Evolutionary conservation across 148 eudicot genomes (phyloP).

Genomic region (Selenicereus undatus): DNA sequence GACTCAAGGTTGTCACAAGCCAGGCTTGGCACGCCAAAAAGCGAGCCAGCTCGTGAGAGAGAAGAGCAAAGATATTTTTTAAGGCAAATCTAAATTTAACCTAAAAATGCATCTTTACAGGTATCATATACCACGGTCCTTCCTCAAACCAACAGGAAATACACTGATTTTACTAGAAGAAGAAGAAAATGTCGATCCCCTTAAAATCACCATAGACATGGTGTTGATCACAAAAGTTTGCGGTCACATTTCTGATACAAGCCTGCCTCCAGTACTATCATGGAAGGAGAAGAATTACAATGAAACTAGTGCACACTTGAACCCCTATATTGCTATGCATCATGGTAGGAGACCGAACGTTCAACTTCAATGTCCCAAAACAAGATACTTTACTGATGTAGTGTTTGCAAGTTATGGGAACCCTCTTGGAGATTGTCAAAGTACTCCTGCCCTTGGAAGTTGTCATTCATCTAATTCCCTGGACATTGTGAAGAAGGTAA

Average conservation of each 20-base stretch:
- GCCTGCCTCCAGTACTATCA: conserved; percentile 30
- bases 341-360: conserved; percentile 30
- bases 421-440: conserved; percentile 38
- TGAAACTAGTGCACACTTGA: neutral
- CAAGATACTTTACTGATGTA: conserved; percentile 29
- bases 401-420: conserved; percentile 49
- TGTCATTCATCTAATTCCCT: conserved; percentile 44
- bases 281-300: conserved; percentile 15
- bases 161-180: conserved; percentile 51
- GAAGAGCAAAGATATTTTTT: neutral
- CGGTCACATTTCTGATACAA: conserved; percentile 28
- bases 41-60: too few species aligned
- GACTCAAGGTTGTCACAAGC: too few species aligned
- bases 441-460: conserved; percentile 30
- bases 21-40: too few species aligned
- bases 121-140: conserved; percentile 66
- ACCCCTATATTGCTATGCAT: neutral
- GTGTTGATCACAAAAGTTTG: conserved; percentile 38
- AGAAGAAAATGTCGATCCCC: conserved; percentile 50
- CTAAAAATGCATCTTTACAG: conserved; percentile 22
- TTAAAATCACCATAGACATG: conserved; percentile 41
- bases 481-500: conserved; percentile 38
- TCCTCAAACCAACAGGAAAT: conserved; percentile 46
- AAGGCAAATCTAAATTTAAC: neutral
- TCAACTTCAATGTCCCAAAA: conserved; percentile 36